These are phyloP conservation scores for Leccinum subrobustum DNA, from an alignment of 1,284 basidiomycete species.

Conservation along the genomic window DNA sequence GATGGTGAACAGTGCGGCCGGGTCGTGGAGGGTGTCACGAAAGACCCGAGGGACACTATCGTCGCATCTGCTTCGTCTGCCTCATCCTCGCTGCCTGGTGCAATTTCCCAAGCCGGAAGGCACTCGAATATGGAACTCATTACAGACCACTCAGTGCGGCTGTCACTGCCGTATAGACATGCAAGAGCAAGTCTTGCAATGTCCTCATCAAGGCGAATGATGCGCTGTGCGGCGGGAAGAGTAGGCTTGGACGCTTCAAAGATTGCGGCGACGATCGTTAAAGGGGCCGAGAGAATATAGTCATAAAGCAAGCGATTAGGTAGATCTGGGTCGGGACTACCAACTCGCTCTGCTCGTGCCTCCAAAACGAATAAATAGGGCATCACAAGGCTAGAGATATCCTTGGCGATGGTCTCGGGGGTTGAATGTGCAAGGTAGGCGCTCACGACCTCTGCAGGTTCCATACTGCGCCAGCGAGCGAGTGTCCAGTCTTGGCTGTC, in stretches of 20 bases:
- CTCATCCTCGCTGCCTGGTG: conserved; percentile 55
- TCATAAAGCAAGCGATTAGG: conserved; percentile 68
- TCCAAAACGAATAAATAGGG: conserved; percentile 92
- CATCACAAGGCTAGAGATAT: conserved; percentile 77
- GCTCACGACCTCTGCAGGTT: conserved; percentile 60
- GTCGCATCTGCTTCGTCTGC: conserved; percentile 78
- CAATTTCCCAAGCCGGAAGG: conserved; percentile 83
- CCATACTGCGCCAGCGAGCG: conserved; percentile 66
- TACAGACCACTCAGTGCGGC: conserved; percentile 68
- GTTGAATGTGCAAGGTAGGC: conserved; percentile 77
- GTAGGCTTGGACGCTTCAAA: conserved; percentile 92
- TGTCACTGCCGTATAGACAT: conserved; percentile 82
- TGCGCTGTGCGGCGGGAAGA: conserved; percentile 60
- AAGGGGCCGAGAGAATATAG: conserved; percentile 67
- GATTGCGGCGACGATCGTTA: conserved; percentile 69
- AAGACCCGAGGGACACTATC: conserved; percentile 73
- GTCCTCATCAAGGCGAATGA: conserved; percentile 81
- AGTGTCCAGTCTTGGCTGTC: conserved; percentile 69
- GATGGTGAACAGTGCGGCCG: conserved; percentile 56
- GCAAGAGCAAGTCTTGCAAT: conserved; percentile 84
- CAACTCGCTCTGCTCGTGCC: conserved; percentile 77
- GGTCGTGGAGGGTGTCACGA: conserved; percentile 72
- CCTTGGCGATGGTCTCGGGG: conserved; percentile 59
- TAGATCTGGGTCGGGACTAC: conserved; percentile 64
- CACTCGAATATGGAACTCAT: conserved; percentile 95